These are phyloP conservation scores for Eimeria maxima DNA, from an alignment of 169 alveolate species.

Conservation along the genomic window DNA sequence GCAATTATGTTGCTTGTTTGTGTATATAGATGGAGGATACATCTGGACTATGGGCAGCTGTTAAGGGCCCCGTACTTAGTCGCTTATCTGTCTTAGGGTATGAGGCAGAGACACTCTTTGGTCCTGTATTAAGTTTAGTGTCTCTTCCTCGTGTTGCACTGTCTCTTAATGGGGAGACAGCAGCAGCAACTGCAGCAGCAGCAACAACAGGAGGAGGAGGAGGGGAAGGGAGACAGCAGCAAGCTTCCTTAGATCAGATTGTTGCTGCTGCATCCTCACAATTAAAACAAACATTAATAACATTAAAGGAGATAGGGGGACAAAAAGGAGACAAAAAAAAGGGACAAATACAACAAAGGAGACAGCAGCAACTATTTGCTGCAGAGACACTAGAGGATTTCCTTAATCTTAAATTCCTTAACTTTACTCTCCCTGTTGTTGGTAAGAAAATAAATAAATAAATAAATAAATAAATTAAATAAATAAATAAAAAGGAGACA, in stretches of 20 bases:
- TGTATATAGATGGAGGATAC: background rate
- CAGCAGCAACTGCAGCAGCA: no score
- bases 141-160: slow-evolving; percentile 45
- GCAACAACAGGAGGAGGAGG: background rate
- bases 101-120: slow-evolving; percentile 1
- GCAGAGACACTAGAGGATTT: slow-evolving; percentile 16
- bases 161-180: slow-evolving; percentile 4
- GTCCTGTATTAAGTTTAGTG: background rate
- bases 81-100: background rate
- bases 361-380: background rate
- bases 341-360: background rate
- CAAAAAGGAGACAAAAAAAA: no score
- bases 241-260: background rate
- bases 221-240: background rate
- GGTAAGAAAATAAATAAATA: background rate
- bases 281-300: background rate
- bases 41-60: background rate
- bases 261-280: background rate
- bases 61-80: background rate
- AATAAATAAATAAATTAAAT: no score
- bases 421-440: slow-evolving; percentile 28
- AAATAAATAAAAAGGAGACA: background rate
- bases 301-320: background rate
- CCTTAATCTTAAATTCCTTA: slow-evolving; percentile 16
- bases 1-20: background rate